Evolutionary conservation across 2,329 filamentous ascomycete genomes (phyloP), one percentile per base, ranked within the genome.

Genomic region (Leptosphaerulina australis): DNA sequence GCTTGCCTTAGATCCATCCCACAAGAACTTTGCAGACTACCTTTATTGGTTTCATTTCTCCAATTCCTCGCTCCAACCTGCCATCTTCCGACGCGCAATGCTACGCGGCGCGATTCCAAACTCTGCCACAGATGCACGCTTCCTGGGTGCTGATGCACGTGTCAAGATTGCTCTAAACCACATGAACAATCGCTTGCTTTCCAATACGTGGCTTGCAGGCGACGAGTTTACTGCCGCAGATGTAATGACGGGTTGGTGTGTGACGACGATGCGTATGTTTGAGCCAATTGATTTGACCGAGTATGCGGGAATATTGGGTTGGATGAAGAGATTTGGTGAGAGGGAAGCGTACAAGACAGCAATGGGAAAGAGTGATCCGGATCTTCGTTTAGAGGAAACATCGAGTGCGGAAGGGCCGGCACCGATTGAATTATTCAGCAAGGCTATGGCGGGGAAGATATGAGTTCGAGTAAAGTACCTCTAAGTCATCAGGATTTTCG

Each of bases 41-140:
- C 62, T 88, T 1, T 87, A 83, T 73, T 88, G 83, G 83, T 81
- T 83, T 62, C 82, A 87, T 64, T 86, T 78, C 65, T 72, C 76
- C 7, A 74, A 77, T 20, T 73, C 67, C 4, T 74, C 68, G 2
- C 47, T 79, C 6, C 74, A 76, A 50, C 68, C 76, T 0, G 60
- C 55, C 0, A 45, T 78, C n/a, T 64, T 67, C 15, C 53, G 68
- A 1, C 59, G 62, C 21, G 68, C 71, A 30, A 44, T 62, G 14
- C 20, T 58, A 2, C 65, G 72, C 2, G 55, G 57, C 11, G 70
- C 75, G 18, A 56, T 64, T 0, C 26, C 58, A 2, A 67, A 63
- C 11, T 51, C 70, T 59, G 2, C 59, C 0, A 50, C 67, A 0
- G 53, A 70, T 8, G 58, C 79, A 14, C 77, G 68, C 9, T 63